Evolutionary conservation across 805 yeast genomes (phyloP).

Genomic region (Wickerhamomyces bisporus): DNA sequence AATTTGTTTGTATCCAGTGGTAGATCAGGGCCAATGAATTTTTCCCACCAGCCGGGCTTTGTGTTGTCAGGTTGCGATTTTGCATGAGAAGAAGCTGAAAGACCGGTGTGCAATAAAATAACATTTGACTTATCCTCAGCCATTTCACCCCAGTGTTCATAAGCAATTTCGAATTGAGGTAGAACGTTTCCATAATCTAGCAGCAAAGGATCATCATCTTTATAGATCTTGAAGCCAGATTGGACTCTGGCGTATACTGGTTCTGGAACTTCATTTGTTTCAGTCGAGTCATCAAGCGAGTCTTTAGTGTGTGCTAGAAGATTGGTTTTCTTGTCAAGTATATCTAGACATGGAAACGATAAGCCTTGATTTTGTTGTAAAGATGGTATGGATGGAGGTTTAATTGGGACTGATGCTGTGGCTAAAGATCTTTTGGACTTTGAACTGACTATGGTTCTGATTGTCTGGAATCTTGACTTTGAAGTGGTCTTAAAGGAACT

Average conservation of each 20-base stretch:
- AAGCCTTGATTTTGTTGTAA: constrained; percentile 47
- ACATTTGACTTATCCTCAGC: constrained; percentile 63
- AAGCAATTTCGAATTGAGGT: constrained; percentile 76
- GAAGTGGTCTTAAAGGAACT: background rate
- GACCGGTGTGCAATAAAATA: constrained; percentile 80
- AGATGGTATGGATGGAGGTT: background rate
- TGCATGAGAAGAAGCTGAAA: constrained; percentile 93
- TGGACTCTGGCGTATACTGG: constrained; percentile 73
- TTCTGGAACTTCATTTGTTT: constrained; percentile 61
- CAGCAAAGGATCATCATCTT: constrained; percentile 52
- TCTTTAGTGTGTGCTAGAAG: constrained; percentile 5
- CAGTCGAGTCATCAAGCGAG: constrained; percentile 14
- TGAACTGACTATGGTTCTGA: constrained; percentile 7
- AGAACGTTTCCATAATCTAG: constrained; percentile 80
- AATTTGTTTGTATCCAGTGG: constrained; percentile 77
- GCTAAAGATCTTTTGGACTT: constrained; percentile 7
- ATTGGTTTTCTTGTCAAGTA: constrained; percentile 52
- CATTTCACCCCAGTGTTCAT: constrained; percentile 86
- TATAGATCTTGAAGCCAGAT: constrained; percentile 60
- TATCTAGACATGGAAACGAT: constrained; percentile 83
- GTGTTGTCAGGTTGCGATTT: constrained; percentile 67
- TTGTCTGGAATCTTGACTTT: constrained; percentile 1
- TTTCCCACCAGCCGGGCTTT: constrained; percentile 93
- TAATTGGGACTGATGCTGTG: background rate
- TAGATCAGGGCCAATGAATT: constrained; percentile 77